A percentile compares a stretch with the other conserved stretches of the same genome.
Conservation (phyloP, 139 green algal species). For the Tetraselmis striata region DNA sequence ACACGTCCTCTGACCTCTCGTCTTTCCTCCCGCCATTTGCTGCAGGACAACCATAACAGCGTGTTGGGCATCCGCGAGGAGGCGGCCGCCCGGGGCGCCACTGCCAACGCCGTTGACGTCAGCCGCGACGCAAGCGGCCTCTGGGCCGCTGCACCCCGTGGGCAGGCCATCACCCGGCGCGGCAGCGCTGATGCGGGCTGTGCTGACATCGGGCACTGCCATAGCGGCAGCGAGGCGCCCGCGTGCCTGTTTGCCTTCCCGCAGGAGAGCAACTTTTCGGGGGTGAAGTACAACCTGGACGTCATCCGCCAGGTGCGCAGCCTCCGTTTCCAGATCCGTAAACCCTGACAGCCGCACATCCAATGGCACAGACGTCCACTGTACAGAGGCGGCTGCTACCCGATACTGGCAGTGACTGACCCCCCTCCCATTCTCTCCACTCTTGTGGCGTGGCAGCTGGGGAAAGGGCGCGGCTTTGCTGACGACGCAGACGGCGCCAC, state of each 20-base stretch:
- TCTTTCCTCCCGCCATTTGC: neutral
- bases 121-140: neutral
- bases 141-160: neutral
- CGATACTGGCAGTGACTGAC: neutral
- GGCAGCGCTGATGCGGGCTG: neutral
- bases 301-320: conserved; percentile 24
- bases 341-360: neutral
- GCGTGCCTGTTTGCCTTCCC: conserved; percentile 64
- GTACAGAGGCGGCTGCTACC: neutral
- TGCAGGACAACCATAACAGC: conserved; percentile 35
- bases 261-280: conserved; percentile 83
- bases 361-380: neutral
- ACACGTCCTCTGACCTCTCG: too few relatives aligned
- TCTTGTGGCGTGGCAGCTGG: neutral
- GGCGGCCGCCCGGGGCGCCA: conserved; percentile 39
- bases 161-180: conserved; percentile 8
- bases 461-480: too few relatives aligned
- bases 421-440: neutral
- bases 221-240: neutral
- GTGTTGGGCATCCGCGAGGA: conserved; percentile 73
- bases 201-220: neutral
- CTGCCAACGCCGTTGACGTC: conserved; percentile 13
- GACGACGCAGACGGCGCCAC: neutral
- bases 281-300: conserved; percentile 34
- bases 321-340: too few relatives aligned